Base-by-base conservation (phyloP, 2,329 filamentous ascomycete species). In the Neofusicoccum kwambonambiense region DNA sequence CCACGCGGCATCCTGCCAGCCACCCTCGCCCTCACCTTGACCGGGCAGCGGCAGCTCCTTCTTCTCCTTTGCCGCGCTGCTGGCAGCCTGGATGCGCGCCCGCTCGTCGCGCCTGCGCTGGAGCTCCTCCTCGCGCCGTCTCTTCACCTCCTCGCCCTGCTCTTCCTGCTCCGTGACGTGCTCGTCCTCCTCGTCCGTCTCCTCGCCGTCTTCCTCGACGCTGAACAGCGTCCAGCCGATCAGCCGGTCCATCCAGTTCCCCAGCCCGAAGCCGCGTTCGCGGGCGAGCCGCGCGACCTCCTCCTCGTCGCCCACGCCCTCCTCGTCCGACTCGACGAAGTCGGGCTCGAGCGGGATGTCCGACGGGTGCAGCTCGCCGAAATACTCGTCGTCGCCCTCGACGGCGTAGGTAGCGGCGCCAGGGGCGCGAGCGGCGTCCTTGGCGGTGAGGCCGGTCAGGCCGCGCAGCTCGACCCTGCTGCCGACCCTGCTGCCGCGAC, bases 1-100 rank as follows among this genome's bases (percentile, higher is more conserved):
- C 85, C 85, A 87, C 35, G 81, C 80, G 37, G 83, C 84, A 76
- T 87, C 85, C 66, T 83, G 79, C 85, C 85, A 87, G 0, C 84
- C 83, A 4, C 82, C 83, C 17, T 68, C 71, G 15, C 75, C 75
- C 27, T 76, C 74, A 27, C 64, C 69, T 47, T 60, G 41, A 8
- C 41, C 19, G 19, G 66, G 66, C 6, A 68, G 62, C 22, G 68
- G 68, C 39, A 61, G 66, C 5, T 66, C 57, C 27, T 65, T 58
- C 17, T 64, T 44, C 42, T 73, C 67, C 2, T 74, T 71, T 72
- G 70, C 67, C 4, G 63, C 63, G 41, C 61, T 52, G 45, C 63
- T 60, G 13, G 54, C 54, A 3, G 54, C 54, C 39, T 52, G 41
- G 13, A 60, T 56, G 47, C 56, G 63, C 13, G 34, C 56, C 27